A percentile compares a stretch with the other conserved stretches of the same genome.
These are phyloP conservation scores for Taphrina confusa DNA, from an alignment of 1,139 yeast species.

Conservation along the genomic window DNA sequence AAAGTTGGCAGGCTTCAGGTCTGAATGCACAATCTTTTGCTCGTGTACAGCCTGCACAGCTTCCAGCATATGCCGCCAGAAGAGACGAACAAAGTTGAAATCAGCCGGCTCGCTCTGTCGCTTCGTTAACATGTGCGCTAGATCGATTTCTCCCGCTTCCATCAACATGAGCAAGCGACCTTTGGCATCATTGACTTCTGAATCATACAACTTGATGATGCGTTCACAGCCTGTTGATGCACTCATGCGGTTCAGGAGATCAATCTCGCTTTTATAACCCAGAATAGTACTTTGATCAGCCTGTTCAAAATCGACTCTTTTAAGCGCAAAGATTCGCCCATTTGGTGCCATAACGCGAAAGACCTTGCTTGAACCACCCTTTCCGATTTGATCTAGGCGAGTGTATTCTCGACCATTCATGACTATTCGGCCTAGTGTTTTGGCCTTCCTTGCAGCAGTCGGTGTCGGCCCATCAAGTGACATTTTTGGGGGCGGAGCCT, in stretches of 20 bases:
- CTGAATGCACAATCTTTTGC: constrained; percentile 89
- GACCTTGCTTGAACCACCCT: constrained; percentile 93
- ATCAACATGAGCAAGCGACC: constrained; percentile 63
- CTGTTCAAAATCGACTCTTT: constrained; percentile 77
- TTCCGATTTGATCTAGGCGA: constrained; percentile 74
- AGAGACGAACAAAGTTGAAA: constrained; percentile 74
- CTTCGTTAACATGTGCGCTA: constrained; percentile 75
- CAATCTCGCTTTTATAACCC: constrained; percentile 90
- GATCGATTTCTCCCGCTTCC: constrained; percentile 95
- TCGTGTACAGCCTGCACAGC: constrained; percentile 88
- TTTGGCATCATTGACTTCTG: constrained; percentile 64
- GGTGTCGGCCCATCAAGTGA: constrained; percentile 20
- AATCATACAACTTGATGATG: constrained; percentile 77
- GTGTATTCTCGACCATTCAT: constrained; percentile 55
- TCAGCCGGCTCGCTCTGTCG: constrained; percentile 61
- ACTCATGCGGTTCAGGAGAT: constrained; percentile 62
- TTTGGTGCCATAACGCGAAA: constrained; percentile 66
- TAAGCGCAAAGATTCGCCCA: constrained; percentile 68
- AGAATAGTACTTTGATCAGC: constrained; percentile 71
- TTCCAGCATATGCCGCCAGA: constrained; percentile 73
- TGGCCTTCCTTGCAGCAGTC: constrained; percentile 19
- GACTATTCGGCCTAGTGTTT: constrained; percentile 23
- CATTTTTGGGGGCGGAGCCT: constrained; percentile 27
- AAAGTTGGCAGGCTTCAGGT: constrained; percentile 93
- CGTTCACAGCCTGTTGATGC: constrained; percentile 54